Base-by-base conservation (phyloP, 345 rosid species). In the Rhizophora apiculata region DNA sequence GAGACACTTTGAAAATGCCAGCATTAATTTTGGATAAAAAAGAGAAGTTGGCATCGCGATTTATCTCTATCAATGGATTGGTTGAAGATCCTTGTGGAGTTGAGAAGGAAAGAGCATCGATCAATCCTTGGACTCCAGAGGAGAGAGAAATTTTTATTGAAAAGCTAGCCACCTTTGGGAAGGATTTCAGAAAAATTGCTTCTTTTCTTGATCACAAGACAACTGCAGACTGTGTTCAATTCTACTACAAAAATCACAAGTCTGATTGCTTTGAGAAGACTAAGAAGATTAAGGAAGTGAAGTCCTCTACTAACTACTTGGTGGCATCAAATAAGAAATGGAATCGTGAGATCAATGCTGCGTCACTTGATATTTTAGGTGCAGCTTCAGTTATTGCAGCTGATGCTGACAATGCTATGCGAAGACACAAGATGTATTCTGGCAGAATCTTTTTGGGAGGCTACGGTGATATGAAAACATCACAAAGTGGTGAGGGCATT, bases 221-320 rank as follows among this genome's bases (percentile, higher is more conserved):
- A 56, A 92, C 93, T 76, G 98, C 99, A 22, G 98, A 90, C 77
- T 96, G 99, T 75, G 88, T 96, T 43, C 90, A 92, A 74, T 96
- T 92, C 78, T 96, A 96, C 81, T 96, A 92, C 85, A 96, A 92
- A 75, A 96, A 96, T 74, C 99, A 90, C 83, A 96, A 96, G 72
- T 89, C 98, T 70, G 99, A 88, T 79, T 75, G 81, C 79, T 92
- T 96, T 81, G 85, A 85, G 86, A 91, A 82, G 76, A 85, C 86
- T 48, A 91, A 88, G 89, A 94, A 87, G 86, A 85, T 82, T 60
- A 85, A 88, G 83, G 84, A 76, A 66, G 81, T 74, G 68, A 92
- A 87, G 81, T 63, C 90, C 22, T 78, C 88, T 56, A 74, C 82
- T 49, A 89, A 80, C 58, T 87, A 86, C 71, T 72, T 87, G 84